A percentile compares a stretch with the other conserved stretches of the same genome.
These are phyloP conservation scores for Populus hybrid DNA, from an alignment of 441 rosid species.

Conservation along the genomic window DNA sequence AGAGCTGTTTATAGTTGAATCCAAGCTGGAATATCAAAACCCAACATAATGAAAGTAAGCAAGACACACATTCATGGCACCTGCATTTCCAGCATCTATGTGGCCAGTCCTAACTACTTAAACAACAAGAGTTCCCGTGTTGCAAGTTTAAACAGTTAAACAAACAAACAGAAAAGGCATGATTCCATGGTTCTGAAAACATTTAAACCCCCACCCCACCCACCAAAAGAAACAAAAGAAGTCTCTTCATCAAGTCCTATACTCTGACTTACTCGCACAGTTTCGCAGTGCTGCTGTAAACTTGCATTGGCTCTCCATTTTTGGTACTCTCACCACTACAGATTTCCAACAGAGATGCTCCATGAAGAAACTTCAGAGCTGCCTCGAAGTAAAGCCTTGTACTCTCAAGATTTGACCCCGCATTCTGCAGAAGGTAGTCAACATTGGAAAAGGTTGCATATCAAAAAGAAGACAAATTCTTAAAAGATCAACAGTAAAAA, in stretches of 20 bases:
- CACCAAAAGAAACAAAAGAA: background rate
- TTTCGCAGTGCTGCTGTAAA: conserved; percentile 82
- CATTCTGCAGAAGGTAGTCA: conserved; percentile 40
- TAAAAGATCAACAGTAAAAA: conserved; percentile 13
- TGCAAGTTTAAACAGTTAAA: background rate
- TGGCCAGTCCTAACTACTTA: background rate
- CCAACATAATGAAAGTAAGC: background rate
- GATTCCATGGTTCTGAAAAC: background rate
- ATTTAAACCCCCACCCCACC: background rate
- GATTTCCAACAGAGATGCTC: conserved; percentile 76
- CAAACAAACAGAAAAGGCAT: background rate
- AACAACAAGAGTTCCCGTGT: background rate
- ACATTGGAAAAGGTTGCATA: conserved; percentile 19
- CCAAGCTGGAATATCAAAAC: background rate
- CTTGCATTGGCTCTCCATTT: conserved; percentile 66
- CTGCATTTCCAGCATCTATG: background rate
- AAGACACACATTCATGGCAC: background rate
- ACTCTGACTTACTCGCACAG: conserved; percentile 87
- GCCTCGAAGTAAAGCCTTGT: conserved; percentile 90
- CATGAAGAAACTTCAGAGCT: conserved; percentile 87
- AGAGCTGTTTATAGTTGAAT: background rate
- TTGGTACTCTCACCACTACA: conserved; percentile 58
- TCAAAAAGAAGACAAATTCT: conserved; percentile 7
- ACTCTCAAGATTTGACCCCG: conserved; percentile 55
- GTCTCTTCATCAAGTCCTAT: background rate